phyloP scores from a whole-genome alignment of 768 basidiomycete species.

The Pleurotus cornucopiae region DNA sequence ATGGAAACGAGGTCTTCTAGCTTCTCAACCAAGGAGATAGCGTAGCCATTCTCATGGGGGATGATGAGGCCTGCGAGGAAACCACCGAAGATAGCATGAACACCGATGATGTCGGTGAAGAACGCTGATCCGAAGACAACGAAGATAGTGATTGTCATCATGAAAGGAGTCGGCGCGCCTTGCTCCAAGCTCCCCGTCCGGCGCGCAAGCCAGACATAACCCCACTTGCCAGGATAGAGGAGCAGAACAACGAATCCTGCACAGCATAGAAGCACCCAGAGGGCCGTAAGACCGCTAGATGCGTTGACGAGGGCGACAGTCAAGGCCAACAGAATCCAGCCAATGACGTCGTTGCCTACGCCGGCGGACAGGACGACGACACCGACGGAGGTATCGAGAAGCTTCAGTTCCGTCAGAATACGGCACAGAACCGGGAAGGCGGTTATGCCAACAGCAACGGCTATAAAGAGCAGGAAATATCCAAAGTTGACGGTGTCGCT shows the following conservation, averaged over 20 bases:
- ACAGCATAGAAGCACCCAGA: constrained; percentile 73
- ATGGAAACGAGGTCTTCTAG: constrained; percentile 84
- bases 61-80: constrained; percentile 82
- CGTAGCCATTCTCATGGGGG: constrained; percentile 79
- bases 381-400: constrained; percentile 84
- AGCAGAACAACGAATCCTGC: constrained; percentile 66
- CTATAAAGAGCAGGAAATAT: constrained; percentile 82
- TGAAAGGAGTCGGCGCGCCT: constrained; percentile 63
- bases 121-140: constrained; percentile 73
- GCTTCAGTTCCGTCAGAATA: constrained; percentile 78
- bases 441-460: constrained; percentile 78
- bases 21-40: constrained; percentile 77
- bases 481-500: constrained; percentile 58
- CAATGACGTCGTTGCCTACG: constrained; percentile 72
- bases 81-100: constrained; percentile 71
- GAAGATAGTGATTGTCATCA: constrained; percentile 80
- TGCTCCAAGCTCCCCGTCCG: constrained; percentile 70
- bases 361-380: constrained; percentile 79
- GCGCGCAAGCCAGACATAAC: constrained; percentile 61
- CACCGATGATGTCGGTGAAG: constrained; percentile 84
- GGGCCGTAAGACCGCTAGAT: constrained; percentile 63
- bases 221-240: constrained; percentile 59
- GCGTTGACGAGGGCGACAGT: constrained; percentile 85
- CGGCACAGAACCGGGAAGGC: constrained; percentile 82
- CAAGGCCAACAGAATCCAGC: constrained; percentile 82